Percentiles rank a stretch among this genome's conserved stretches.
Conservation (phyloP, 2,329 filamentous ascomycete species). For the Diplodia intermedia region DNA sequence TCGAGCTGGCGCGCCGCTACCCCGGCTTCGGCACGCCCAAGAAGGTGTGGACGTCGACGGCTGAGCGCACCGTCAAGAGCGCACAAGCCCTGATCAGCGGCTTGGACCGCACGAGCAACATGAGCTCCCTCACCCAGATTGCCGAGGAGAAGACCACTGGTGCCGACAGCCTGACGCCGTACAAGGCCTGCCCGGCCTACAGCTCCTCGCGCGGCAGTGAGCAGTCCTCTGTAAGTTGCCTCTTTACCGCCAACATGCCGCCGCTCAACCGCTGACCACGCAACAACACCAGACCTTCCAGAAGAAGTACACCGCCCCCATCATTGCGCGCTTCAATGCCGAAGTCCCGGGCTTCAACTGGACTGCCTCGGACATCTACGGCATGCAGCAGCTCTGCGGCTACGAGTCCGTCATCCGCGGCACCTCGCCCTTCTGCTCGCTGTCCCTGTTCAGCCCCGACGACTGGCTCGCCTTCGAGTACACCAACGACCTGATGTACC, state of each 20-base stretch:
- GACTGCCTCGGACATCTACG: constrained; percentile 67
- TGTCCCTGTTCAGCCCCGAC: constrained; percentile 64
- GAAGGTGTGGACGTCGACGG: constrained; percentile 68
- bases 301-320: constrained; percentile 65
- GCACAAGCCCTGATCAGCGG: constrained; percentile 66
- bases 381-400: constrained; percentile 70
- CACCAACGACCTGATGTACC: constrained; percentile 68
- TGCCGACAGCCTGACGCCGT: constrained; percentile 68
- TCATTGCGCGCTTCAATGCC: constrained; percentile 63
- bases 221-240: constrained; percentile 53
- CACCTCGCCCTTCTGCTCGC: constrained; percentile 66
- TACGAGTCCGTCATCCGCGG: constrained; percentile 71
- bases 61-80: constrained; percentile 66
- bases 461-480: constrained; percentile 74
- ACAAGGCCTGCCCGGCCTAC: constrained; percentile 70
- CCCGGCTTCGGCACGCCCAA: constrained; percentile 60
- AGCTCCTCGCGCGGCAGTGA: constrained; percentile 63
- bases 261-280: neutral
- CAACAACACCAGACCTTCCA: constrained; percentile 50
- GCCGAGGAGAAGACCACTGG: constrained; percentile 64
- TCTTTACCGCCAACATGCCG: neutral
- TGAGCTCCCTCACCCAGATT: constrained; percentile 62
- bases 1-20: constrained; percentile 66
- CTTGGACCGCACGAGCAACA: constrained; percentile 60
- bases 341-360: constrained; percentile 67